phyloP scores from a whole-genome alignment of 2,329 filamentous ascomycete genomes.

The Colletotrichum simmondsii region DNA sequence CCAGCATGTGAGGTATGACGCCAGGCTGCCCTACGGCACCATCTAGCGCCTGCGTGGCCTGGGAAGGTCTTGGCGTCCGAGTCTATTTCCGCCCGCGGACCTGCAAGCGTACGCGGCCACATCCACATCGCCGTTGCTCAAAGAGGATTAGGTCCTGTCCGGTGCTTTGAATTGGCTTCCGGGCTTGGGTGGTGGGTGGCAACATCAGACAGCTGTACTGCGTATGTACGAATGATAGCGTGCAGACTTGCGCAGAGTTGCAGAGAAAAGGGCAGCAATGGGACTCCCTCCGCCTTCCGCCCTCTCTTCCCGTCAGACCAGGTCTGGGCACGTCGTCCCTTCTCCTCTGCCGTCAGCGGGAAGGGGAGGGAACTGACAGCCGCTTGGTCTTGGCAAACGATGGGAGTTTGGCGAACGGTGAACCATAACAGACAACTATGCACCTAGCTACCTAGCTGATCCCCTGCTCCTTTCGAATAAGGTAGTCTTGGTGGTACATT shows the following conservation, averaged over 20 bases:
- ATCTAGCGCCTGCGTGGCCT: slow-evolving; percentile 2
- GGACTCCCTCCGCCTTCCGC: slow-evolving; percentile 1
- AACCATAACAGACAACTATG: not conserved
- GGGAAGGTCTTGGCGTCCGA: slow-evolving; percentile 27
- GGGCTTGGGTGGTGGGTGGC: not conserved
- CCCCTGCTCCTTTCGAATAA: not conserved
- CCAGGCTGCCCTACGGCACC: slow-evolving; percentile 25
- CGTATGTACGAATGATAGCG: too few relatives aligned
- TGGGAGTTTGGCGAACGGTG: not conserved
- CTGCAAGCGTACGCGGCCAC: slow-evolving; percentile 31
- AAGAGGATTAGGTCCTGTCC: slow-evolving; percentile 10
- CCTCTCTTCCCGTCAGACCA: not conserved
- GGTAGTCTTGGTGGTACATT: not conserved
- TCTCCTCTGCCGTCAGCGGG: slow-evolving; percentile 1
- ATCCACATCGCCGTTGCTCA: slow-evolving; percentile 20
- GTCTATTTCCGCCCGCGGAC: slow-evolving; percentile 24
- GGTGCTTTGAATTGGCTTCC: not conserved
- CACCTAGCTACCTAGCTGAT: not conserved
- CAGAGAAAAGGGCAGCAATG: not conserved
- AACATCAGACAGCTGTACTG: not conserved
- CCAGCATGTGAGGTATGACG: slow-evolving; percentile 32
- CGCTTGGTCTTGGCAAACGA: not conserved
- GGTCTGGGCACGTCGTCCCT: not conserved
- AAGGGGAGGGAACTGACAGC: not conserved
- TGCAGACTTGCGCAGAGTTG: not conserved